These are phyloP conservation scores for Teunomyces gatunensis DNA, from an alignment of 805 yeast species.

Conservation along the genomic window DNA sequence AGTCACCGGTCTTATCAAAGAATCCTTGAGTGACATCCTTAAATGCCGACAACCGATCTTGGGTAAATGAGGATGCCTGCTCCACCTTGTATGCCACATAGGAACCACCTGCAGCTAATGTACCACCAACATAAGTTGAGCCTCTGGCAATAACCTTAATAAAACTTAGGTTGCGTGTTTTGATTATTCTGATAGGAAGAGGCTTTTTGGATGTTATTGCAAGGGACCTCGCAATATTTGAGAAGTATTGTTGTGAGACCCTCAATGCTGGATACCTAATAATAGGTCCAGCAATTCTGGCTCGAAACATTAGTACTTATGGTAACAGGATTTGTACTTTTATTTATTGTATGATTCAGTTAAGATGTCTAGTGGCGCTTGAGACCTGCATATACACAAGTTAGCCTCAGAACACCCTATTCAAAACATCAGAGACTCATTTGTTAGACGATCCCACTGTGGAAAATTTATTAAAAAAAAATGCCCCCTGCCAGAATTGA, in stretches of 20 bases:
- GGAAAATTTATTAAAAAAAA: neutral
- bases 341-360: slow-evolving; percentile 1
- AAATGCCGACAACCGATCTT: slow-evolving; percentile 59
- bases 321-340: neutral
- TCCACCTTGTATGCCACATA: slow-evolving; percentile 90
- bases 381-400: neutral
- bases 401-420: neutral
- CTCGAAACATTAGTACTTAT: neutral
- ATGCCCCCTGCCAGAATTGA: slow-evolving; percentile 39
- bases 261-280: slow-evolving; percentile 1
- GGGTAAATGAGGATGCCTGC: slow-evolving; percentile 72
- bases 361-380: neutral
- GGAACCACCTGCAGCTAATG: slow-evolving; percentile 91
- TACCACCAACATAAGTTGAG: slow-evolving; percentile 79
- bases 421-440: no score
- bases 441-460: no score
- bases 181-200: neutral
- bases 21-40: slow-evolving; percentile 61
- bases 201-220: neutral
- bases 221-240: neutral
- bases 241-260: neutral
- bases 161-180: slow-evolving; percentile 32
- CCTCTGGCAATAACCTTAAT: slow-evolving; percentile 52
- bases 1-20: slow-evolving; percentile 47
- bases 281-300: neutral